Conservation (phyloP, 306 rosid genomes). For the Castanea sativa region DNA sequence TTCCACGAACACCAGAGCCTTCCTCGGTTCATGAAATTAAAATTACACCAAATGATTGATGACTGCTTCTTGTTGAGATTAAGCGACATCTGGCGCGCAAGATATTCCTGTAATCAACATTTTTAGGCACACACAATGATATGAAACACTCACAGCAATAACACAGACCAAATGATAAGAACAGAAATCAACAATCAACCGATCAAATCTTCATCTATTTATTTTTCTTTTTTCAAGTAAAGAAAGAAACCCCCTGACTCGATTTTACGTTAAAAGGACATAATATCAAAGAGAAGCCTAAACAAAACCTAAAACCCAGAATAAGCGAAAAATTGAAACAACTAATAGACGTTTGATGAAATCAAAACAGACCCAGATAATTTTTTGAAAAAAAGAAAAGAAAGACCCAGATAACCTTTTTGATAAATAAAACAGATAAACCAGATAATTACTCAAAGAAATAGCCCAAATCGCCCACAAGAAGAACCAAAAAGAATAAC, state of each 20-base stretch:
- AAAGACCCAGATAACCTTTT: not conserved
- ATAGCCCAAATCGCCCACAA: not conserved
- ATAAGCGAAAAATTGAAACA: not conserved
- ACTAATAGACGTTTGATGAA: not conserved
- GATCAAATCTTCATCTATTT: no score
- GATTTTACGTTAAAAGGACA: not conserved
- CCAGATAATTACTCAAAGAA: not conserved
- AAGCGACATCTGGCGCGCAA: conserved; percentile 42
- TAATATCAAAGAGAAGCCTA: not conserved
- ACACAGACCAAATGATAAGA: not conserved
- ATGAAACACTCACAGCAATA: not conserved
- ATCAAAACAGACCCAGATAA: not conserved
- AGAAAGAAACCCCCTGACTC: not conserved
- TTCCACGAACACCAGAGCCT: conserved; percentile 43
- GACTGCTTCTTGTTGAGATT: conserved; percentile 32
- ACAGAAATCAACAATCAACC: not conserved
- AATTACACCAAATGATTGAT: conserved; percentile 13
- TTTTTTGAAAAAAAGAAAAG: not conserved
- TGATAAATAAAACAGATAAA: not conserved
- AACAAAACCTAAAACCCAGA: not conserved
- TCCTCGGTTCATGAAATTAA: conserved; percentile 40
- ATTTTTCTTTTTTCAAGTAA: not conserved
- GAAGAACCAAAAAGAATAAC: not conserved
- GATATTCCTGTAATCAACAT: conserved; percentile 26
- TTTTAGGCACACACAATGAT: not conserved